Conservation (phyloP, 2,329 filamentous ascomycete genomes). For the Fusarium penzigii region DNA sequence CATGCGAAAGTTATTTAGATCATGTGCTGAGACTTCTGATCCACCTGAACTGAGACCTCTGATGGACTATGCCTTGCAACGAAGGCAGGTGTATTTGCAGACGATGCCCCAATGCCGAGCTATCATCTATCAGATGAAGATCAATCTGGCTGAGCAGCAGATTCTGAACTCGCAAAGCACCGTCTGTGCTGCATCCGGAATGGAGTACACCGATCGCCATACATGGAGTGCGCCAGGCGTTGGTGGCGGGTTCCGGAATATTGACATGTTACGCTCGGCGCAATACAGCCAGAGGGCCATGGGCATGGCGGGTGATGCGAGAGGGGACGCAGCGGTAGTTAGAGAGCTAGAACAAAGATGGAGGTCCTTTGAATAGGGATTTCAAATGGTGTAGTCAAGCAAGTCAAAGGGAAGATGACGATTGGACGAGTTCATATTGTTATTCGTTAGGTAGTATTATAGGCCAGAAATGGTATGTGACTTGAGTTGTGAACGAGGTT, state of each 20-base stretch:
- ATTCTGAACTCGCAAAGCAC: background rate
- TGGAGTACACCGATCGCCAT: background rate
- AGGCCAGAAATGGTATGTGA: too few species aligned
- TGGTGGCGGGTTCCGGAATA: background rate
- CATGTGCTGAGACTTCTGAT: background rate
- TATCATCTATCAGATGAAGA: background rate
- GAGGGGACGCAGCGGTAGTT: background rate
- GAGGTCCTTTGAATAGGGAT: background rate
- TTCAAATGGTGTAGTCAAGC: too few species aligned
- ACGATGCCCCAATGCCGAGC: background rate
- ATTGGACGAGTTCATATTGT: too few species aligned
- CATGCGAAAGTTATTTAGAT: background rate
- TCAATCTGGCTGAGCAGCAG: background rate
- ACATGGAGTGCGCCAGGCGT: background rate
- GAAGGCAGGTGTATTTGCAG: background rate
- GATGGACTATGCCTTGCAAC: background rate
- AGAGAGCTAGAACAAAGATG: background rate
- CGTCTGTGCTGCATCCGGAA: background rate
- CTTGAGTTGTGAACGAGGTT: too few species aligned
- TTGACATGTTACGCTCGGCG: background rate
- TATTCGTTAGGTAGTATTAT: too few species aligned
- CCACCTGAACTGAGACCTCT: background rate
- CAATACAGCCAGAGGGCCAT: background rate
- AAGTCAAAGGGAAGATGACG: too few species aligned
- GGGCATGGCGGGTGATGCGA: background rate